Evolutionary conservation across 2,329 filamentous ascomycete species (phyloP).

Genomic region (Fusarium citri): DNA sequence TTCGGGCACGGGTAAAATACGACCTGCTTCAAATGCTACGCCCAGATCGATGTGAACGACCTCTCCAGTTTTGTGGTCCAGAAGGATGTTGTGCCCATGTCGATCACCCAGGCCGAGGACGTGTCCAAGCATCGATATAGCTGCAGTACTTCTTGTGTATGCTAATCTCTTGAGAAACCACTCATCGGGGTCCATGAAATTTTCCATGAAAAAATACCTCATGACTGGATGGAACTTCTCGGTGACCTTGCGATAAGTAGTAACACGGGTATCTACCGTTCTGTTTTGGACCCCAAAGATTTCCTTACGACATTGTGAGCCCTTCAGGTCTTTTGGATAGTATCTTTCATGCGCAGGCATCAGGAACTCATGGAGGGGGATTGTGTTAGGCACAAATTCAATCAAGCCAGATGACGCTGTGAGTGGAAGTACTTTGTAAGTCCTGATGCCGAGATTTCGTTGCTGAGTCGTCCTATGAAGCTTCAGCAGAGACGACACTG

Average conservation of each 20-base stretch:
- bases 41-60: slow-evolving; percentile 97
- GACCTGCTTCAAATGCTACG: slow-evolving; percentile 95
- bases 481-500: slow-evolving; percentile 89
- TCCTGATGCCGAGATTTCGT: slow-evolving; percentile 88
- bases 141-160: slow-evolving; percentile 92
- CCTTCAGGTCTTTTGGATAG: slow-evolving; percentile 84
- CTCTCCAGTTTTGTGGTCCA: slow-evolving; percentile 90
- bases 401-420: slow-evolving; percentile 89
- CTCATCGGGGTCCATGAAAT: slow-evolving; percentile 91
- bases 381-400: slow-evolving; percentile 95
- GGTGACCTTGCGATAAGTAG: slow-evolving; percentile 80
- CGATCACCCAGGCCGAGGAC: slow-evolving; percentile 93
- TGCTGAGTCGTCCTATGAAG: slow-evolving; percentile 89
- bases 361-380: slow-evolving; percentile 90
- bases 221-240: slow-evolving; percentile 92
- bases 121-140: slow-evolving; percentile 94
- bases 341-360: slow-evolving; percentile 91
- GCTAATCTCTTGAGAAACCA: slow-evolving; percentile 93
- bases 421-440: slow-evolving; percentile 95
- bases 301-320: slow-evolving; percentile 79
- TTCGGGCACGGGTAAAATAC: slow-evolving; percentile 94
- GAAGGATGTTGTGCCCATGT: slow-evolving; percentile 95
- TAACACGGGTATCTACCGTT: slow-evolving; percentile 76
- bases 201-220: slow-evolving; percentile 97
- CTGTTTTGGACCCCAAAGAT: slow-evolving; percentile 80